Percentiles rank a stretch among this genome's conserved stretches.
Conservation (phyloP, 116 monocot species). For the Papilionanthe hybrid region DNA sequence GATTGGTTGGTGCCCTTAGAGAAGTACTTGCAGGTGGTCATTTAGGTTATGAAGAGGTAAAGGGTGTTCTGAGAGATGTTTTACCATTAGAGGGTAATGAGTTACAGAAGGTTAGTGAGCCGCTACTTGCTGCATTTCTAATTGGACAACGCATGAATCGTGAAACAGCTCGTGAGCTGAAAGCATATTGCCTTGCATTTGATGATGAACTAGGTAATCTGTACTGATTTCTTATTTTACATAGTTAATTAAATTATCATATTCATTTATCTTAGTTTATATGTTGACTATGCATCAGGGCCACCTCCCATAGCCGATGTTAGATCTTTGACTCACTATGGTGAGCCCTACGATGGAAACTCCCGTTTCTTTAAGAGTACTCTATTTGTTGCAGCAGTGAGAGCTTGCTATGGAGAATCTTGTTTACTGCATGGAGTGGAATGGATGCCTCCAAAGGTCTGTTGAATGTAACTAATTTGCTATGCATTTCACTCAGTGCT, state of each 20-base stretch:
- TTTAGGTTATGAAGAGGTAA: slow-evolving; percentile 88
- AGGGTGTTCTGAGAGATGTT: slow-evolving; percentile 73
- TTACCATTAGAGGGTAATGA: slow-evolving; percentile 48
- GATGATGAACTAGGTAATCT: slow-evolving; percentile 74
- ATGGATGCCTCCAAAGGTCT: slow-evolving; percentile 99
- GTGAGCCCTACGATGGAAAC: slow-evolving; percentile 98
- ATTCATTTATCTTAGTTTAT: not conserved
- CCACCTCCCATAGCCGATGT: slow-evolving; percentile 80
- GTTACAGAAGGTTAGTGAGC: slow-evolving; percentile 40
- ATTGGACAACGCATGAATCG: slow-evolving; percentile 96
- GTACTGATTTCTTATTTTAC: slow-evolving; percentile 8
- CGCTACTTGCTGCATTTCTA: slow-evolving; percentile 85
- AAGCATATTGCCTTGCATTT: slow-evolving; percentile 95
- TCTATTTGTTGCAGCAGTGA: slow-evolving; percentile 92
- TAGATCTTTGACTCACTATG: slow-evolving; percentile 93
- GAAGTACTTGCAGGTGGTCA: slow-evolving; percentile 95
- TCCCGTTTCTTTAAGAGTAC: slow-evolving; percentile 95
- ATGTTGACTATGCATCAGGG: slow-evolving; percentile 29
- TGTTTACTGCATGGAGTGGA: slow-evolving; percentile 94
- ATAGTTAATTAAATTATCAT: not conserved
- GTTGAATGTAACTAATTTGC: slow-evolving; percentile 1
- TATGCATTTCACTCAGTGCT: not conserved
- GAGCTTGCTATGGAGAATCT: slow-evolving; percentile 92
- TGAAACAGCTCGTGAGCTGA: slow-evolving; percentile 86
- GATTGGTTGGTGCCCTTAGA: slow-evolving; percentile 88